Base-by-base conservation (phyloP, 2,329 filamentous ascomycete species). In the Aureobasidium sp. region DNA sequence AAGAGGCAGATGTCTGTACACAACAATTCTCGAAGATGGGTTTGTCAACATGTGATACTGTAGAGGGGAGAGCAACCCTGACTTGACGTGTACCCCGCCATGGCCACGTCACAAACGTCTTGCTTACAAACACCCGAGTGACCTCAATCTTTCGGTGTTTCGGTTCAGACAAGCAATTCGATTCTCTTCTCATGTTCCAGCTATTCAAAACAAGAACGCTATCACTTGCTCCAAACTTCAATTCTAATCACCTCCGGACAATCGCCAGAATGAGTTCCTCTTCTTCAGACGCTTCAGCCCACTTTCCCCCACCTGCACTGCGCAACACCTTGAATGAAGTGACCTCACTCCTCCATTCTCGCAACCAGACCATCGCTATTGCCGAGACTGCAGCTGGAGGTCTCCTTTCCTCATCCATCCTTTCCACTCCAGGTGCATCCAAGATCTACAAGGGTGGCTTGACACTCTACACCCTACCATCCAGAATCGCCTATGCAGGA, bases 341-440 rank as follows among this genome's bases (percentile, higher is more conserved):
- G 30, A 77, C 79, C 3, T 68, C 71, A 2, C 76, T 85, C 42
- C 77, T 87, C 42, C 82, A 80, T 65, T 74, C 80, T 47, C 78
- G 78, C 60, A 77, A 79, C 63, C 81, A 85, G 68, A 85, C 79
- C 37, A 76, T 87, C 65, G 81, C 79, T 62, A 80, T 87, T 41
- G 84, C 82, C 59, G 85, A 87, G 71, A 87, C 84, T 25, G 84
- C 84, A 51, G 82, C 84, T 9, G 85, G 85, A 37, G 85, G 85
- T 14, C 77, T 88, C 34, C 81, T 86, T 62, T 84, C 81, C 50
- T 79, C 82, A 30, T 76, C 80, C 45, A 74, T 87, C 25, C 79
- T 87, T 62, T 79, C 82, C 60, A 78, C 76, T 16, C 81, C 84
- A 0, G 85, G 85, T 41, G 84, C 85, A 21, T 82, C 79, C 6